Evolutionary conservation across 2,329 filamentous ascomycete species (phyloP), one percentile per base, ranked within the genome.

Genomic region (Aureobasidium melanogenum): DNA sequence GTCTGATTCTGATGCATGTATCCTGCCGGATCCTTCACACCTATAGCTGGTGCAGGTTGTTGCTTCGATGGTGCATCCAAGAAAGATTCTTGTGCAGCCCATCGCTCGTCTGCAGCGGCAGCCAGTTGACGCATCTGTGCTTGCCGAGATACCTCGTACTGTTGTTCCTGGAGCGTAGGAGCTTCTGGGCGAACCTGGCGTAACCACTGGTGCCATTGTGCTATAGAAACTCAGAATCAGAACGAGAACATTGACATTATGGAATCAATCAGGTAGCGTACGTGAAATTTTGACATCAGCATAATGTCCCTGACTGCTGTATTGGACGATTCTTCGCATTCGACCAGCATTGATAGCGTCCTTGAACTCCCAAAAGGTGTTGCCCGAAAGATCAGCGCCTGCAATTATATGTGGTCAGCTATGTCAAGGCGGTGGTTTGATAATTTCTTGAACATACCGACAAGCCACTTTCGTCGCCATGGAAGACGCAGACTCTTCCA

Each of bases 201-300:
- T 28, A 87, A 80, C 84, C 84, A 87, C 74, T 87, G 84, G 68
- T 85, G 82, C 84, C 84, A 87, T 79, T 84, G 82, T 57, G 84
- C 81, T 84, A 69, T 19, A n/a, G 17, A 28, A 32, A 3, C 24
- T 41, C 22, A 4, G n/a, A 22, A 39, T 64, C 14, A 63, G 63
- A 59, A 44, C n/a, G 17, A 26, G 17, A 14, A 38, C 26, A 15
- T 12, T 19, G 51, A 26, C n/a, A 36, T 14, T 55, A 38, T 36
- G 46, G 55, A 9, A 63, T 63, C 17, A 26, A 43, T 4, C 7
- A 17, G 19, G 46, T 51, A 39, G 60, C 71, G 26, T 73, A 84
- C 82, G 84, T 38, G 80, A 77, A 43, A 87, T 79, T 66, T 85
- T 77, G 43, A 86, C 81, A 68, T 87, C 84, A 61, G 77, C 76